Percentiles rank a stretch among this genome's conserved stretches.
Evolutionary conservation across 2,329 filamentous ascomycete genomes (phyloP).

Genomic region (Stemphylium vesicarium): DNA sequence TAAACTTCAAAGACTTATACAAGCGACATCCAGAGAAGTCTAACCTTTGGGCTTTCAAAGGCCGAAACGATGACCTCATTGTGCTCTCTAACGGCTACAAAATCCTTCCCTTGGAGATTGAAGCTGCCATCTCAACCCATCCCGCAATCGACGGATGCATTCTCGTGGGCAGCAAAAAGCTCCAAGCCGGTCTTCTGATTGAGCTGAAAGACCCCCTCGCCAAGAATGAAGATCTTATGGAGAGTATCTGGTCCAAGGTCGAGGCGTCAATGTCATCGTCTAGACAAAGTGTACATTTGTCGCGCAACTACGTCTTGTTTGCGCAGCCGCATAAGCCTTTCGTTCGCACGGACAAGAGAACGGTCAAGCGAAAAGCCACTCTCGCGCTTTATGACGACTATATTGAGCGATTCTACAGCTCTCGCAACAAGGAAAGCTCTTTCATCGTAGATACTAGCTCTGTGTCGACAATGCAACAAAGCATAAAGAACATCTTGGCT

Average conservation of each 20-base stretch:
- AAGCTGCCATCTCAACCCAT: conserved; percentile 34
- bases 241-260: conserved; percentile 56
- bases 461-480: conserved; percentile 5
- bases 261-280: conserved; percentile 51
- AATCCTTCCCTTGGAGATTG: conserved; percentile 24
- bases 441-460: conserved; percentile 17
- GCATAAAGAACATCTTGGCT: conserved; percentile 13
- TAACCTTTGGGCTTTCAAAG: conserved; percentile 26
- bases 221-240: conserved; percentile 39
- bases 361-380: conserved; percentile 52
- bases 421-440: conserved; percentile 1
- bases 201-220: conserved; percentile 28
- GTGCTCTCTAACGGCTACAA: conserved; percentile 32
- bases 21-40: conserved; percentile 25
- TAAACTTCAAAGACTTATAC: conserved; percentile 32
- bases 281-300: conserved; percentile 51
- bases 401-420: conserved; percentile 56
- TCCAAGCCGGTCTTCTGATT: conserved; percentile 40
- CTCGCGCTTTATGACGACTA: conserved; percentile 52
- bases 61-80: conserved; percentile 28
- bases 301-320: conserved; percentile 52
- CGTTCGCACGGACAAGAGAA: conserved; percentile 55
- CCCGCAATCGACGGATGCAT: conserved; percentile 37
- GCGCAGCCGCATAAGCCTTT: conserved; percentile 55
- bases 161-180: conserved; percentile 36